Evolutionary conservation across 768 basidiomycete genomes (phyloP).

Genomic region (Trametes meyenii): DNA sequence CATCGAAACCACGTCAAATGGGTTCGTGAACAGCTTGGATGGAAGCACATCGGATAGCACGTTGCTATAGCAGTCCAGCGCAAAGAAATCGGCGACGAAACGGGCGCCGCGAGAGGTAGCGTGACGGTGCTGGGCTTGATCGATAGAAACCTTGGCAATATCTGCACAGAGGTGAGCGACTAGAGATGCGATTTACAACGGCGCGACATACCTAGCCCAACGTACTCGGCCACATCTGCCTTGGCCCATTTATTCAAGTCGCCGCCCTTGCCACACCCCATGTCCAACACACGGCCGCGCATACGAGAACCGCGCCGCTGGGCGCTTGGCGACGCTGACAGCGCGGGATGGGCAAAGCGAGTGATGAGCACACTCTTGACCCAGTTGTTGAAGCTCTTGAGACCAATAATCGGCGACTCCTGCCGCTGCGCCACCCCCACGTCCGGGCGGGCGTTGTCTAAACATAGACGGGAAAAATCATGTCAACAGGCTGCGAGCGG

Average conservation of each 20-base stretch:
- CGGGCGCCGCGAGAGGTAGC: constrained; percentile 53
- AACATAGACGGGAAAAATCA: not conserved
- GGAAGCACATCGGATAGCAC: constrained; percentile 71
- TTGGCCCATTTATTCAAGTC: constrained; percentile 96
- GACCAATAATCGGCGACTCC: constrained; percentile 92
- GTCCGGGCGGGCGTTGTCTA: constrained; percentile 93
- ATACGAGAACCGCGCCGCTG: constrained; percentile 32
- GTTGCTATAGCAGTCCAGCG: constrained; percentile 86
- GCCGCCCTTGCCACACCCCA: constrained; percentile 99
- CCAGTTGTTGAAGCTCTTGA: constrained; percentile 99
- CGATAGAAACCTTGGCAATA: constrained; percentile 85
- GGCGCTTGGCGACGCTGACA: constrained; percentile 45
- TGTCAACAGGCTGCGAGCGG: not conserved
- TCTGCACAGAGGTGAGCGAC: constrained; percentile 49
- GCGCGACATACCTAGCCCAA: constrained; percentile 73
- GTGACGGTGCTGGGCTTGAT: constrained; percentile 80
- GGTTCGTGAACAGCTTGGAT: constrained; percentile 55
- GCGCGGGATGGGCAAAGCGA: constrained; percentile 78
- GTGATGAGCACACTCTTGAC: constrained; percentile 96
- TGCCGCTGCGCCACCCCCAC: constrained; percentile 83
- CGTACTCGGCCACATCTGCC: constrained; percentile 75
- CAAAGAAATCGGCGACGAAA: constrained; percentile 81
- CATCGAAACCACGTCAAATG: constrained; percentile 96
- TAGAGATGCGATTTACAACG: constrained; percentile 28
- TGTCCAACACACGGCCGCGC: constrained; percentile 85